Evolutionary conservation across 2,329 filamentous ascomycete species (phyloP).

Genomic region (Dactylellina drechsleri): DNA sequence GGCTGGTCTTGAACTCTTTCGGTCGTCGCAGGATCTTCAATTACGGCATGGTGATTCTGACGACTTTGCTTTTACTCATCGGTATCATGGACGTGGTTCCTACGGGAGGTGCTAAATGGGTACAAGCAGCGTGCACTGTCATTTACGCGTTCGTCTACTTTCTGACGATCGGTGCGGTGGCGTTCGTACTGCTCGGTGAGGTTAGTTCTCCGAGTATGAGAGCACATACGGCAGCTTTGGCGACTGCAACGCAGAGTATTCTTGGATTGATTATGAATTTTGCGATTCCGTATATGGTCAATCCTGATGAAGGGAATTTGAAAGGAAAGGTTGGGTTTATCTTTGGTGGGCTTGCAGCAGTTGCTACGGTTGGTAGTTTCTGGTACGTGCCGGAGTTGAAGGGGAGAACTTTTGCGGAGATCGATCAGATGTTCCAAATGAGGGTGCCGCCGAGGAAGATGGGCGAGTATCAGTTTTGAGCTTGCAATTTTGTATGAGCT

Average conservation of each 20-base stretch:
- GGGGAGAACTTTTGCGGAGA: conserved; percentile 55
- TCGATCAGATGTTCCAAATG: conserved; percentile 50
- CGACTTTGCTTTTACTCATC: conserved; percentile 61
- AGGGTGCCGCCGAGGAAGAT: conserved; percentile 47
- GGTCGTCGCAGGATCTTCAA: conserved; percentile 59
- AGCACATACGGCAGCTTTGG: conserved; percentile 65
- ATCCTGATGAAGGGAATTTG: conserved; percentile 45
- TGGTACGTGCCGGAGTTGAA: conserved; percentile 65
- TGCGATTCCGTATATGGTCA: conserved; percentile 60
- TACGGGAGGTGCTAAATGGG: conserved; percentile 61
- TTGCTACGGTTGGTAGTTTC: conserved; percentile 63
- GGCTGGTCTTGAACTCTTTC: conserved; percentile 60
- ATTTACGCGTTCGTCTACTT: conserved; percentile 63
- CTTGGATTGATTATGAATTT: conserved; percentile 61
- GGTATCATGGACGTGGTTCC: conserved; percentile 63
- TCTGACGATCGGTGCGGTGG: conserved; percentile 64
- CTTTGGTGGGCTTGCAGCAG: conserved; percentile 61
- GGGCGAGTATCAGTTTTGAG: conserved; percentile 26
- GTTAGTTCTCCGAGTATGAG: conserved; percentile 64
- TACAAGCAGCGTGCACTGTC: conserved; percentile 63
- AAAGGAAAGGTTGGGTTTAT: conserved; percentile 61
- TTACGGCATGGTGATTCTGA: conserved; percentile 60
- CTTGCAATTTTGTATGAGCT: neutral
- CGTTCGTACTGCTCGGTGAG: conserved; percentile 65
- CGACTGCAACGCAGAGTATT: conserved; percentile 63